These are phyloP conservation scores for Fistulinella staudtii DNA, from an alignment of 1,284 basidiomycete genomes.

Conservation along the genomic window DNA sequence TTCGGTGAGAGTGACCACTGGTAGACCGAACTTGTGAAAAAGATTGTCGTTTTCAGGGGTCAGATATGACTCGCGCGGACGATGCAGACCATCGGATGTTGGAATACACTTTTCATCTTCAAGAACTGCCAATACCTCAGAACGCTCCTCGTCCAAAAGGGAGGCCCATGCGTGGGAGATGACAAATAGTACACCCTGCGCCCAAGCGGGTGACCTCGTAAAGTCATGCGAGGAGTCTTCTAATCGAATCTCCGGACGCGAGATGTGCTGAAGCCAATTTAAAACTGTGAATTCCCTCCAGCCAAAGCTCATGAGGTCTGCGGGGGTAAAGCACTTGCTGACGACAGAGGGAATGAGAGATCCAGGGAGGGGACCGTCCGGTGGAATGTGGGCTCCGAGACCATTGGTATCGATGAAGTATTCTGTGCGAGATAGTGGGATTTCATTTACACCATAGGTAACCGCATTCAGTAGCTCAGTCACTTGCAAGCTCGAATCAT, in stretches of 20 bases:
- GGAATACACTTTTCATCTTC: constrained; percentile 53
- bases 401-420: constrained; percentile 71
- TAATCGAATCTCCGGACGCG: constrained; percentile 40
- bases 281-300: constrained; percentile 77
- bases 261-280: constrained; percentile 73
- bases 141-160: constrained; percentile 26
- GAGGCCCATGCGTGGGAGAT: constrained; percentile 76
- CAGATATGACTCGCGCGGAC: not conserved
- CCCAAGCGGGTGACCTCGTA: constrained; percentile 63
- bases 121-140: constrained; percentile 54
- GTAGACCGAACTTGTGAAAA: not conserved
- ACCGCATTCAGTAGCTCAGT: constrained; percentile 55
- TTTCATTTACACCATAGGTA: constrained; percentile 38
- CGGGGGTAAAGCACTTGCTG: constrained; percentile 54
- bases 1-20: not conserved
- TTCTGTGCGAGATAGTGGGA: constrained; percentile 52
- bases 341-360: constrained; percentile 69
- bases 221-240: constrained; percentile 58
- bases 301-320: constrained; percentile 60
- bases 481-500: constrained; percentile 47
- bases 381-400: constrained; percentile 22
- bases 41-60: not conserved
- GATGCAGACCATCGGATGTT: not conserved
- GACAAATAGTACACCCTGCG: constrained; percentile 71
- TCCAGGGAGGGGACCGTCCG: constrained; percentile 74